Conservation (phyloP, 2,329 filamentous ascomycete species). For the Gnomoniopsis smithogilvyi region DNA sequence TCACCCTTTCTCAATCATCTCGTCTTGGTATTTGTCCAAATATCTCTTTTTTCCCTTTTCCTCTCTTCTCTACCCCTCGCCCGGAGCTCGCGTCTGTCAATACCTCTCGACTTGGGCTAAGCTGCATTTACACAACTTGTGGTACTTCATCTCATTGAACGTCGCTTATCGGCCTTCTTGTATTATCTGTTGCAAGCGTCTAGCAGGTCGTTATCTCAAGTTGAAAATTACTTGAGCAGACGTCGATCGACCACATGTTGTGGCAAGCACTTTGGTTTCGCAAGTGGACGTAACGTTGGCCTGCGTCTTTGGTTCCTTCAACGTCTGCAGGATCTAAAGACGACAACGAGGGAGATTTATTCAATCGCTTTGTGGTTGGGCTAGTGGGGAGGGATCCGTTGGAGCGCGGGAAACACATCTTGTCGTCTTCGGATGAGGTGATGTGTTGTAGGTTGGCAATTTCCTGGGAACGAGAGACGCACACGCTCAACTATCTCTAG, state of each 20-base stretch:
- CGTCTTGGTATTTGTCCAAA: background rate
- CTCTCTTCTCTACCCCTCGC: background rate
- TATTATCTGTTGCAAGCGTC: too few relatives aligned
- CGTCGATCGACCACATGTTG: conserved; percentile 2
- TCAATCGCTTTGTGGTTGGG: background rate
- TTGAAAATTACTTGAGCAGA: background rate
- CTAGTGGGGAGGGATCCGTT: background rate
- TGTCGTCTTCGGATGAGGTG: conserved; percentile 1
- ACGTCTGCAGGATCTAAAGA: background rate
- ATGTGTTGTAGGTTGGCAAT: conserved; percentile 12
- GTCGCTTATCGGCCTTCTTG: background rate
- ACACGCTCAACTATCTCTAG: background rate
- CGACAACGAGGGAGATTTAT: background rate
- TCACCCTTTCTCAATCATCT: background rate
- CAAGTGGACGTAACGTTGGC: conserved; percentile 12
- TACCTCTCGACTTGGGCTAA: background rate
- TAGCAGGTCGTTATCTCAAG: background rate
- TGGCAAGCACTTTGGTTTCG: conserved; percentile 10
- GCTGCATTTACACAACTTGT: background rate
- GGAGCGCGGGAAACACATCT: background rate
- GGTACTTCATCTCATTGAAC: background rate
- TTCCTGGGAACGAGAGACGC: conserved; percentile 5
- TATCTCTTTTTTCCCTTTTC: background rate
- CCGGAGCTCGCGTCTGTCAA: background rate
- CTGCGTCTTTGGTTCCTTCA: background rate